Conservation (phyloP, 2,329 filamentous ascomycete species). For the Dothistroma septosporum region DNA sequence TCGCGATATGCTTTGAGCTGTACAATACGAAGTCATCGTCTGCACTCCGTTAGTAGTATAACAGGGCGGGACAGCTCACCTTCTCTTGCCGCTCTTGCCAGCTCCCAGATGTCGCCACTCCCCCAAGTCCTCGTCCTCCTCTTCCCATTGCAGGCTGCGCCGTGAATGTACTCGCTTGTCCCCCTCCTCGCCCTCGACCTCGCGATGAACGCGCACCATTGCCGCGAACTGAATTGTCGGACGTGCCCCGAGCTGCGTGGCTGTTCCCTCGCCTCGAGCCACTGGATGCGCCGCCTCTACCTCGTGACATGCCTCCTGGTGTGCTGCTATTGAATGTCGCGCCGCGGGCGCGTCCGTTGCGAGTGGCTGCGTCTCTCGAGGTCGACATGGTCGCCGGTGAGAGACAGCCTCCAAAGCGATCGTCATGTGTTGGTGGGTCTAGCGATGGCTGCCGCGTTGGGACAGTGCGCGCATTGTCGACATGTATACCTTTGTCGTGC, state of each 20-base stretch:
- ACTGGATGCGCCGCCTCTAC: conserved; percentile 6
- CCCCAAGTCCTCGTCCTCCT: background rate
- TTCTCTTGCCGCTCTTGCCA: conserved; percentile 23
- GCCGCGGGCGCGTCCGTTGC: conserved; percentile 20
- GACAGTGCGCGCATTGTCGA: conserved; percentile 7
- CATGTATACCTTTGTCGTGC: conserved; percentile 3
- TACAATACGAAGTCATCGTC: conserved; percentile 26
- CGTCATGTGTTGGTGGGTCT: conserved; percentile 19
- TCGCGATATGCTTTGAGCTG: conserved; percentile 49
- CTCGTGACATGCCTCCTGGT: conserved; percentile 4
- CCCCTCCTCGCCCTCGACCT: conserved; percentile 4
- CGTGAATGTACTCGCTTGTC: background rate
- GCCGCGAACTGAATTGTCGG: background rate
- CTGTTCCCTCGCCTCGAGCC: conserved; percentile 6
- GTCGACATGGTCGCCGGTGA: conserved; percentile 23
- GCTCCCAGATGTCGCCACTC: conserved; percentile 12
- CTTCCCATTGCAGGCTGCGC: background rate
- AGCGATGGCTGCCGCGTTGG: conserved; percentile 6
- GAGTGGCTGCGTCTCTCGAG: conserved; percentile 11
- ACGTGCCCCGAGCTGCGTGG: conserved; percentile 5
- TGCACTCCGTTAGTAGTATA: conserved; percentile 24
- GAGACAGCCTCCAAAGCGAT: conserved; percentile 7
- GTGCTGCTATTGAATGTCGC: conserved; percentile 4
- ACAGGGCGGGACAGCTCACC: conserved; percentile 17
- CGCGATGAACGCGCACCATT: conserved; percentile 2